Percentiles rank a stretch among this genome's conserved stretches.
These are phyloP conservation scores for Penicillium sp. DNA, from an alignment of 2,329 filamentous ascomycete species.

Conservation along the genomic window DNA sequence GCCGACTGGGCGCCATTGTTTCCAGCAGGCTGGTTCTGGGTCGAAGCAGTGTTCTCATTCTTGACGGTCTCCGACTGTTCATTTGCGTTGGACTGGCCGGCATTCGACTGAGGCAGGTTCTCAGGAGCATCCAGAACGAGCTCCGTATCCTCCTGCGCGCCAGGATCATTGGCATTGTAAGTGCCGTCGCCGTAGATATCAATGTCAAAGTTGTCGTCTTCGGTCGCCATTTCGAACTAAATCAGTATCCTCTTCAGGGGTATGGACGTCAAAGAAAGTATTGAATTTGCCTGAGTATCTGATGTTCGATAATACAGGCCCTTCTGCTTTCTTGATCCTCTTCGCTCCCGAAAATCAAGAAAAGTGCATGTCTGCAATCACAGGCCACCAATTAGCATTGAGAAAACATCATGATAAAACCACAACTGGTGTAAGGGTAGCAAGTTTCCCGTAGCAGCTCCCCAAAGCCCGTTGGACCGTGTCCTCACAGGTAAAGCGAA, in stretches of 20 bases:
- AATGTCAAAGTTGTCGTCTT: constrained; percentile 70
- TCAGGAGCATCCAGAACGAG: constrained; percentile 41
- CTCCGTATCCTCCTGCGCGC: constrained; percentile 45
- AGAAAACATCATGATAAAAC: constrained; percentile 14
- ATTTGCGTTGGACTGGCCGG: constrained; percentile 15
- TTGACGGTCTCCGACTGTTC: constrained; percentile 12
- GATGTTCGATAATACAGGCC: constrained; percentile 38
- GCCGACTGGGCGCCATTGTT: constrained; percentile 14
- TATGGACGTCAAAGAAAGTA: constrained; percentile 28
- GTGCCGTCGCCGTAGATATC: constrained; percentile 66
- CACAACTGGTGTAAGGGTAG: not conserved
- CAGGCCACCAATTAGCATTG: constrained; percentile 41
- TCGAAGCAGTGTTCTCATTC: constrained; percentile 12
- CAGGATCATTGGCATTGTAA: constrained; percentile 49
- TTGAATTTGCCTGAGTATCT: constrained; percentile 38
- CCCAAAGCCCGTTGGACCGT: not conserved
- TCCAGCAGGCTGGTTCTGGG: constrained; percentile 9
- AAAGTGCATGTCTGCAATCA: constrained; percentile 46
- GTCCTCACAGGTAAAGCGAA: constrained; percentile 3
- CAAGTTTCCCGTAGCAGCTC: not conserved
- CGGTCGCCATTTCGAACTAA: constrained; percentile 49
- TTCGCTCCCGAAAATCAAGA: constrained; percentile 34
- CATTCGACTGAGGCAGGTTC: constrained; percentile 23
- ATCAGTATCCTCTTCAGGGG: constrained; percentile 22
- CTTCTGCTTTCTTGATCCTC: constrained; percentile 27